Evolutionary conservation across 225 moss, liverwort and hornwort species (phyloP), one percentile per base, ranked within the genome.

Genomic region (Physcomitrium patens): DNA sequence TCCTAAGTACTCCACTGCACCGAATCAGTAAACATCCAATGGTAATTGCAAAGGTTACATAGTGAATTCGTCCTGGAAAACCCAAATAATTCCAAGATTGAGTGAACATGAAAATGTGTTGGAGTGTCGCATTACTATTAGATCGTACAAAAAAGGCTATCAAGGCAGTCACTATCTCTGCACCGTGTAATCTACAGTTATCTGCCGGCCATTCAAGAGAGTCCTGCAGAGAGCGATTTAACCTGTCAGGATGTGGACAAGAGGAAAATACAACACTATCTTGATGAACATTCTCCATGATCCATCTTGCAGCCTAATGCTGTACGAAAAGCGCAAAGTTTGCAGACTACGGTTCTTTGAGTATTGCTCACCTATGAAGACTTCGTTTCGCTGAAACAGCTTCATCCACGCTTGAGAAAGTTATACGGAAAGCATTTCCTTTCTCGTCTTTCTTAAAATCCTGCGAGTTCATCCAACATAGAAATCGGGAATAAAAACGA

Each of bases 171-270:
- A 63, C 51, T 79, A 77, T 20, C 80, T 81, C 60, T 86, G 85
- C 9, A 96, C 90, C 66, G 94, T 87, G 81, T 96, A 96, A 73
- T 96, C 96, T 44, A 96, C 96, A 62, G 94, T 92, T 64, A 96
- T 91, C 76, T 94, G 96, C 77, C 87, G 85, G 48, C 96, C 96
- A 64, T 86, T 94, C 83, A 96, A 80, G 43, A 84, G 69, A 16
- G 94, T 91, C 80, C 96, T 96, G 92, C 77, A 75, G 10, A 64
- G 24, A 27, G 27, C 82, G 14, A 61, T n/a, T 15, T 22, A 22
- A 42, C 23, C 31, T 20, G 59, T 73, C 52, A 83, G 63, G 4
- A 64, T 5, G 54, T 20, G 9, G 2, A 57, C 9, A 56, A 58
- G n/a, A 73, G 10, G 24, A 41, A 5, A 5, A n/a, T 27, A 61